Evolutionary conservation across 306 rosid species (phyloP), one percentile per base, ranked within the genome.

Genomic region (Aeschynomene evenia): DNA sequence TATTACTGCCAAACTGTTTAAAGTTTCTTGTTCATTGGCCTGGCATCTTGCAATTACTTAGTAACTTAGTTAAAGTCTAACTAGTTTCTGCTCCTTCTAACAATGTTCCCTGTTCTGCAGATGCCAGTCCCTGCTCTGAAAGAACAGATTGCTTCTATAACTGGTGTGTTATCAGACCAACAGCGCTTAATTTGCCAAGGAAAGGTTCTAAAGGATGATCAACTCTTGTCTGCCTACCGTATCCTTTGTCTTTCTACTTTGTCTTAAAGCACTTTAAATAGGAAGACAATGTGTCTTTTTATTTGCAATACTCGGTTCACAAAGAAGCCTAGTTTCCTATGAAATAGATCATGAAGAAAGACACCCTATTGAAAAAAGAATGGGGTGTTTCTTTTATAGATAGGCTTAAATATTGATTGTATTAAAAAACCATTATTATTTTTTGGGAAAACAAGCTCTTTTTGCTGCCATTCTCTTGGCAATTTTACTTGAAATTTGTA

Each of bases 61-160:
- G 42, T 63, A 65, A 28, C 74, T 4, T 39, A 61, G 37, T 52
- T 49, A 39, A 39, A 18, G 51, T 58, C 39, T 73, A 58, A 64
- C 61, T 39, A 20, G 9, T 33, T 73, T 19, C 18, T 22, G 15
- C 68, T 23, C 64, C 56, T 9, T 65, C 13, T 63, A 16, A 40
- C 20, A 18, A 24, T 70, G 53, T 76, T 36, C 70, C 31, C 40
- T 79, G 51, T 77, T 76, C 48, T 85, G 74, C 83, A 95, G 99
- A 84, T 95, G 99, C 90, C 99, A 24, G 97, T 83, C 39, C 85
- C 87, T 72, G 87, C 77, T 68, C 37, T 83, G 71, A 83, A 83
- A 73, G 87, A 79, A 63, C 84, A 76, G 53, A 79, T 83, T 83
- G 87, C 84, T 63, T 76, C 87, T 76, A 55, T 83, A 42, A 83